Percentiles rank a stretch among this genome's conserved stretches.
These are phyloP conservation scores for Aspergillus haitiensis DNA, from an alignment of 495 filamentous ascomycete genomes.

Conservation along the genomic window DNA sequence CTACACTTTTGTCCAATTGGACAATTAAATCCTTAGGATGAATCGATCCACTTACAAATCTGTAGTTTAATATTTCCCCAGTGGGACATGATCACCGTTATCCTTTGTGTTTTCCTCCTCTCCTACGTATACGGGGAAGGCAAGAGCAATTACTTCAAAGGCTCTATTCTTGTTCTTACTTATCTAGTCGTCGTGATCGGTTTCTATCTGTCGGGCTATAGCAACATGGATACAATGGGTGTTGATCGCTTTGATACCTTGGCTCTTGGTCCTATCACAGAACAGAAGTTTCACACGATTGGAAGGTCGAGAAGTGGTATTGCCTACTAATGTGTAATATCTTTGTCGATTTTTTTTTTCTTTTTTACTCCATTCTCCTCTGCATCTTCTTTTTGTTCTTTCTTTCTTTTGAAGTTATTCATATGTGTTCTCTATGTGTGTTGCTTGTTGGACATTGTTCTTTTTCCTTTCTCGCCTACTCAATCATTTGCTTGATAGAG, in stretches of 20 bases:
- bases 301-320: constrained; percentile 34
- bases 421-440: background rate
- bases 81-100: constrained; percentile 98
- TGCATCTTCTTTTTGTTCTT: background rate
- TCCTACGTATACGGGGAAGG: constrained; percentile 98
- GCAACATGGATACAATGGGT: constrained; percentile 59
- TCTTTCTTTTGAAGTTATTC: background rate
- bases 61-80: constrained; percentile 92
- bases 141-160: constrained; percentile 73
- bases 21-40: background rate
- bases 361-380: background rate
- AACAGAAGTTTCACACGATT: constrained; percentile 44
- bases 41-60: background rate
- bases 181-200: constrained; percentile 92
- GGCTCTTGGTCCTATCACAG: constrained; percentile 42
- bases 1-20: background rate
- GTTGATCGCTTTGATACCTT: constrained; percentile 71
- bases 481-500: constrained; percentile 4
- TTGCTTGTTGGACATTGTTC: background rate
- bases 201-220: constrained; percentile 84
- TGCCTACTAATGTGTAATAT: constrained; percentile 29
- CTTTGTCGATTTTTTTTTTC: constrained; percentile 3
- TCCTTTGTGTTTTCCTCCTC: constrained; percentile 94
- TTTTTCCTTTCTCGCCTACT: background rate
- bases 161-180: constrained; percentile 88